phyloP scores from a whole-genome alignment of 768 basidiomycete species.

The Boletus reticulatus region DNA sequence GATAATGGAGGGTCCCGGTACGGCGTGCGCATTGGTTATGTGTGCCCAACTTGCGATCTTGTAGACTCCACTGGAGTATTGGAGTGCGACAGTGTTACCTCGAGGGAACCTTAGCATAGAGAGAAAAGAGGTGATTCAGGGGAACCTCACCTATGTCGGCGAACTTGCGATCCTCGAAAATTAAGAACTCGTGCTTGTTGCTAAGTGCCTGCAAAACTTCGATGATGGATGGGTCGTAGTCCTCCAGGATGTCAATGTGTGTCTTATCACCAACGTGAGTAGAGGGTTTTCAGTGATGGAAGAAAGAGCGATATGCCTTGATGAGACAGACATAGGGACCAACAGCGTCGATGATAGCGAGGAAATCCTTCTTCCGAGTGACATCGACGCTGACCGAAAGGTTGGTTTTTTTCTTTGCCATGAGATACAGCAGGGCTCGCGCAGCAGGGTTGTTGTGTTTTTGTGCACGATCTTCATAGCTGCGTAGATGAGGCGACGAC shows the following conservation, averaged over 20 bases:
- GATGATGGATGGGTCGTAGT: constrained; percentile 77
- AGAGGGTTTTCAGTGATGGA: constrained; percentile 2
- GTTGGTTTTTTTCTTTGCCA: constrained; percentile 86
- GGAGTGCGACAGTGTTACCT: constrained; percentile 96
- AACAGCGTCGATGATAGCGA: constrained; percentile 84
- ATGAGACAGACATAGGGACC: constrained; percentile 90
- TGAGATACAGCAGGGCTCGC: constrained; percentile 70
- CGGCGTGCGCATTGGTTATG: constrained; percentile 93
- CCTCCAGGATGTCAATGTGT: constrained; percentile 93
- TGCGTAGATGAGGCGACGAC: constrained; percentile 41
- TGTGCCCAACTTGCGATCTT: constrained; percentile 96
- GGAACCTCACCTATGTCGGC: constrained; percentile 85
- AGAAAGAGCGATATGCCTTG: constrained; percentile 58
- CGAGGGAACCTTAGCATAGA: constrained; percentile 1
- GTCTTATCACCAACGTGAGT: constrained; percentile 58
- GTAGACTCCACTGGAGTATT: constrained; percentile 91
- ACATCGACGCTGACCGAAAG: constrained; percentile 97
- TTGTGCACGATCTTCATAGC: constrained; percentile 61
- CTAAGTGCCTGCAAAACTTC: constrained; percentile 67
- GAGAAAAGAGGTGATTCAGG: not conserved
- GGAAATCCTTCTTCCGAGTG: constrained; percentile 70
- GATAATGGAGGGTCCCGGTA: constrained; percentile 94
- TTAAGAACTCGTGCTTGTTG: constrained; percentile 84
- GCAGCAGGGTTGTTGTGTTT: constrained; percentile 74
- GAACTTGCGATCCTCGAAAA: constrained; percentile 99